These are phyloP conservation scores for Termitomyces sp. DNA, from an alignment of 768 basidiomycete species.

Conservation along the genomic window DNA sequence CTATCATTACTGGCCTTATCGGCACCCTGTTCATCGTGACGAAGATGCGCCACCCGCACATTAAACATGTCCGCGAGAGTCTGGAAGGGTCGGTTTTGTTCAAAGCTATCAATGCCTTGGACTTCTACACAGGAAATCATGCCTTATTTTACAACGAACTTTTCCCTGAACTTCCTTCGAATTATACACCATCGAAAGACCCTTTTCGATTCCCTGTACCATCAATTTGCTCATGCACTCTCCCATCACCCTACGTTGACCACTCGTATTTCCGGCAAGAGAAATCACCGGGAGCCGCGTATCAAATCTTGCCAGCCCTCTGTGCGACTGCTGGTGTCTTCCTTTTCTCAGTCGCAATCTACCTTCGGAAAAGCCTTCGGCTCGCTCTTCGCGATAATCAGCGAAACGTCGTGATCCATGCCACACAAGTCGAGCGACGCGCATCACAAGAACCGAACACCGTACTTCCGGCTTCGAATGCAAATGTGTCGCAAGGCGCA, in stretches of 20 bases:
- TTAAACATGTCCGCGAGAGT: not conserved
- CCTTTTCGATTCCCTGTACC: not conserved
- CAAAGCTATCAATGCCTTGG: conserved; percentile 5
- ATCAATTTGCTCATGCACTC: not conserved
- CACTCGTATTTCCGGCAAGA: not conserved
- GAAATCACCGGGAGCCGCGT: not conserved
- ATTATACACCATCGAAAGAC: not conserved
- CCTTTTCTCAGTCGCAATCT: not conserved
- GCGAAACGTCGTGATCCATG: not conserved
- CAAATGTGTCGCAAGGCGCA: not conserved
- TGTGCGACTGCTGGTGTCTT: not conserved
- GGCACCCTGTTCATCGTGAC: conserved; percentile 1
- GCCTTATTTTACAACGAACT: not conserved
- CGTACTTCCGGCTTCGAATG: not conserved
- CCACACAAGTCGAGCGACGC: not conserved
- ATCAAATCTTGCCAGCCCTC: not conserved
- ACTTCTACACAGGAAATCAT: conserved; percentile 11
- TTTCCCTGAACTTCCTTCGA: not conserved
- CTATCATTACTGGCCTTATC: not conserved
- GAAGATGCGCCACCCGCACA: conserved; percentile 13
- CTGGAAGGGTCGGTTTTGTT: not conserved
- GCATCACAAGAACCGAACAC: not conserved
- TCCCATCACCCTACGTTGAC: not conserved
- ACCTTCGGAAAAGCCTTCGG: not conserved
- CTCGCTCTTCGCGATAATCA: not conserved